phyloP scores from a whole-genome alignment of 2,329 filamentous ascomycete species.

The Cordyceps tenuipes region DNA sequence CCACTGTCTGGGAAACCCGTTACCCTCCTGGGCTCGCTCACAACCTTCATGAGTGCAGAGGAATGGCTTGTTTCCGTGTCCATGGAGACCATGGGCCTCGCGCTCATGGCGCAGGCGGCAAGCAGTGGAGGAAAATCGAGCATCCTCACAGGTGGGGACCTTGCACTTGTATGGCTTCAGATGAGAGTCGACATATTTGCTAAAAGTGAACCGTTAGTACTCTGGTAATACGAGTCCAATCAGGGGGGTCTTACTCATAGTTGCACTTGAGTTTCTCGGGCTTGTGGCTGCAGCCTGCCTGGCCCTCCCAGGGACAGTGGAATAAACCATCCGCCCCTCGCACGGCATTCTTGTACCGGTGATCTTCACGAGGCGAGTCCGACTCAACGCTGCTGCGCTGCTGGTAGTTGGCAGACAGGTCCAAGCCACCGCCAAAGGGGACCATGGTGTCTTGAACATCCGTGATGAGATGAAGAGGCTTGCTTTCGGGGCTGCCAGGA shows the following conservation, averaged over 20 bases:
- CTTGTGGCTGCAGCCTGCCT: slow-evolving; percentile 71
- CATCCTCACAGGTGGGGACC: slow-evolving; percentile 70
- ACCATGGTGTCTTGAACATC: slow-evolving; percentile 2
- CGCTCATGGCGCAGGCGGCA: slow-evolving; percentile 91
- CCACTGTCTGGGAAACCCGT: slow-evolving; percentile 91
- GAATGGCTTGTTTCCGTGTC: slow-evolving; percentile 86
- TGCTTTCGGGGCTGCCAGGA: slow-evolving; percentile 2
- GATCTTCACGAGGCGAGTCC: slow-evolving; percentile 22
- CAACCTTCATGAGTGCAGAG: slow-evolving; percentile 83
- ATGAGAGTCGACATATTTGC: slow-evolving; percentile 96
- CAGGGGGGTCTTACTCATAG: slow-evolving; percentile 68
- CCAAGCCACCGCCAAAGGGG: slow-evolving; percentile 5
- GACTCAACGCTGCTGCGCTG: slow-evolving; percentile 12
- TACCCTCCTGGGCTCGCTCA: slow-evolving; percentile 70
- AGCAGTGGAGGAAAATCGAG: slow-evolving; percentile 89
- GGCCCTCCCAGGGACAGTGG: slow-evolving; percentile 81
- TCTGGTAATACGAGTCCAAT: not conserved
- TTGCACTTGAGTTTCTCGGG: slow-evolving; percentile 97
- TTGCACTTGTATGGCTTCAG: slow-evolving; percentile 96
- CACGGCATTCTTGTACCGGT: slow-evolving; percentile 58
- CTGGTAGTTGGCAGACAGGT: slow-evolving; percentile 1
- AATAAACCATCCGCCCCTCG: slow-evolving; percentile 71
- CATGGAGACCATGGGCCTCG: slow-evolving; percentile 92
- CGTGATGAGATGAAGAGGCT: not conserved
- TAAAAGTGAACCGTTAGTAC: slow-evolving; percentile 32